phyloP scores from a whole-genome alignment of 305 asterid species.

The Andrographis paniculata region DNA sequence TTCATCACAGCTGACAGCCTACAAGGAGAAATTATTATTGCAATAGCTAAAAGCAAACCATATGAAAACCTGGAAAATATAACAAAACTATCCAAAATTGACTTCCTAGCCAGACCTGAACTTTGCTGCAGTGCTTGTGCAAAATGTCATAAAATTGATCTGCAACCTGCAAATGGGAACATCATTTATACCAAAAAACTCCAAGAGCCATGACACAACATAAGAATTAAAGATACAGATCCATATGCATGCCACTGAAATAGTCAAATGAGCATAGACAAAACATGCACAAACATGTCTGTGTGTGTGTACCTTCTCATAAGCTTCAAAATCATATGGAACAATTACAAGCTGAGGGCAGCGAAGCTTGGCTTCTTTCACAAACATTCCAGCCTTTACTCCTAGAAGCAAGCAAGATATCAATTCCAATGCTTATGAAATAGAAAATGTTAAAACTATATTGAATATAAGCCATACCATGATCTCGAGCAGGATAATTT shows the following conservation, averaged over 20 bases:
- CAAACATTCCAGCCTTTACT: conserved; percentile 93
- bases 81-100: conserved; percentile 16
- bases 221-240: conserved; percentile 10
- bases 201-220: conserved; percentile 1
- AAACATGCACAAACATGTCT: conserved; percentile 8
- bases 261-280: conserved; percentile 6
- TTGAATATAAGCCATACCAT: conserved; percentile 52
- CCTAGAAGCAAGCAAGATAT: conserved; percentile 40
- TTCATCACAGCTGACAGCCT: conserved; percentile 99
- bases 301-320: conserved; percentile 98
- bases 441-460: conserved; percentile 9
- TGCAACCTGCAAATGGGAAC: conserved; percentile 61
- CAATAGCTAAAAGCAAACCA: conserved; percentile 18
- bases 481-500: conserved; percentile 84
- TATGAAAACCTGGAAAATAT: no score
- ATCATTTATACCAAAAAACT: conserved; percentile 1
- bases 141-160: conserved; percentile 85
- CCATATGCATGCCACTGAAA: conserved; percentile 13
- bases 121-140: conserved; percentile 85
- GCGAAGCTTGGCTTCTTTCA: conserved; percentile 80
- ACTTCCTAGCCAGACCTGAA: conserved; percentile 56
- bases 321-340: conserved; percentile 91
- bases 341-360: conserved; percentile 89
- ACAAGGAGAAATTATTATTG: conserved; percentile 23
- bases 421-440: conserved; percentile 14